Conservation (phyloP, 2,329 filamentous ascomycete genomes). For the Fusarium armeniacum region DNA sequence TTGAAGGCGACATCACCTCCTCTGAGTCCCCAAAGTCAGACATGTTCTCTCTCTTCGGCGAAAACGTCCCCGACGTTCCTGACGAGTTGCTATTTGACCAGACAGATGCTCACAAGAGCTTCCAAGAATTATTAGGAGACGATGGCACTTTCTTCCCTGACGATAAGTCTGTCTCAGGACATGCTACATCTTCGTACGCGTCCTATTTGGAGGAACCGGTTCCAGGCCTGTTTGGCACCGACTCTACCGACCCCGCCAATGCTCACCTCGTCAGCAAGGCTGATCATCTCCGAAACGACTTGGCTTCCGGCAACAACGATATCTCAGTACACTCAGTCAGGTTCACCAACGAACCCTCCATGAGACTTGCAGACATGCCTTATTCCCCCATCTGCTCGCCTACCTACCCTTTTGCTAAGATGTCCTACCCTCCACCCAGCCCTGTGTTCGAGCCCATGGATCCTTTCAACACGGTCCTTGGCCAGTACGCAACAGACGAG, state of each 20-base stretch:
- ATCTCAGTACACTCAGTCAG: no score
- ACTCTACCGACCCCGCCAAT: background rate
- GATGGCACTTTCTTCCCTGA: background rate
- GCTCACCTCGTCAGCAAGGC: background rate
- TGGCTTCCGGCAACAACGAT: no score
- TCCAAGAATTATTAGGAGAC: no score
- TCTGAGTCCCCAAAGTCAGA: background rate
- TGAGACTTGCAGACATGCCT: slow-evolving; percentile 8
- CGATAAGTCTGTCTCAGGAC: background rate
- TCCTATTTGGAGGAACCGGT: background rate
- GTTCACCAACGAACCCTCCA: background rate
- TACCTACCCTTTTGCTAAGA: background rate
- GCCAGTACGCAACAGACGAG: no score
- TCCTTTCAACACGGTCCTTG: no score
- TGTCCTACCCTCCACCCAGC: no score
- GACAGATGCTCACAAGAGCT: no score
- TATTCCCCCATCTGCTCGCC: slow-evolving; percentile 1
- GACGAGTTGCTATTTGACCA: background rate
- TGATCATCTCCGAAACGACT: no score
- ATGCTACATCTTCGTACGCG: background rate
- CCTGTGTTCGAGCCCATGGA: no score
- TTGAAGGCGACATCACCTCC: background rate
- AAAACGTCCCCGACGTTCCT: background rate
- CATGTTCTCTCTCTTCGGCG: background rate
- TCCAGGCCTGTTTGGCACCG: background rate